These are phyloP conservation scores for Cronartium quercuum DNA, from an alignment of 1,284 basidiomycete genomes.

Conservation along the genomic window DNA sequence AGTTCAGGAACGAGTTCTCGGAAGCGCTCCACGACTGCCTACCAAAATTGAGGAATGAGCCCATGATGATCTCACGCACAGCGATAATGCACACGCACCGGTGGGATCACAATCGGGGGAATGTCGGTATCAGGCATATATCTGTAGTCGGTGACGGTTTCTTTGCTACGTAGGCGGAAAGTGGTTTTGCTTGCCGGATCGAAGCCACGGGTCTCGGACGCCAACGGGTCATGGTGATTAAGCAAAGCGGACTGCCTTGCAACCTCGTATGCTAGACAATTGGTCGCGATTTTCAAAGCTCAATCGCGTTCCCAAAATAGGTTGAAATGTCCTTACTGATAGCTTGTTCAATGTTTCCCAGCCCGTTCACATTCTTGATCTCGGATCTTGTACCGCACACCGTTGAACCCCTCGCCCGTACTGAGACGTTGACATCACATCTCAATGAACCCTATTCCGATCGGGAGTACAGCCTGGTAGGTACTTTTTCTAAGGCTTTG, in stretches of 20 bases:
- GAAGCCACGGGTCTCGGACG: slow-evolving; percentile 86
- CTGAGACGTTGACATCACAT: slow-evolving; percentile 92
- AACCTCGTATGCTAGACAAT: slow-evolving; percentile 59
- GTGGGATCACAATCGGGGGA: slow-evolving; percentile 62
- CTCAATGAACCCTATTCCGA: slow-evolving; percentile 71
- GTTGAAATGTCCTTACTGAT: slow-evolving; percentile 57
- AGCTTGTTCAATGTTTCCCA: slow-evolving; percentile 76
- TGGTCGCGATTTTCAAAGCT: too few species aligned
- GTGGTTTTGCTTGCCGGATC: slow-evolving; percentile 76
- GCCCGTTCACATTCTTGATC: slow-evolving; percentile 93
- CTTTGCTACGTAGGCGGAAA: slow-evolving; percentile 76
- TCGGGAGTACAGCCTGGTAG: background rate
- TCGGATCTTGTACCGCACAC: slow-evolving; percentile 80
- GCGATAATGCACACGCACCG: slow-evolving; percentile 32
- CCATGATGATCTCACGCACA: background rate
- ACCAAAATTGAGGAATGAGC: background rate
- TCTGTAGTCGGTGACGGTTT: slow-evolving; percentile 88
- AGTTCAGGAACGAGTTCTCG: slow-evolving; percentile 66
- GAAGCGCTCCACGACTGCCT: slow-evolving; percentile 57
- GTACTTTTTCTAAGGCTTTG: background rate
- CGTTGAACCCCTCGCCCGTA: slow-evolving; percentile 51
- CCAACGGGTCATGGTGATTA: slow-evolving; percentile 54
- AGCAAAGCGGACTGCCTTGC: slow-evolving; percentile 64
- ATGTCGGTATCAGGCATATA: slow-evolving; percentile 98
- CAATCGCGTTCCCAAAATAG: too few species aligned